These are phyloP conservation scores for Coemansia sp. DNA, from an alignment of 192 early-diverging fungal species.

Conservation along the genomic window DNA sequence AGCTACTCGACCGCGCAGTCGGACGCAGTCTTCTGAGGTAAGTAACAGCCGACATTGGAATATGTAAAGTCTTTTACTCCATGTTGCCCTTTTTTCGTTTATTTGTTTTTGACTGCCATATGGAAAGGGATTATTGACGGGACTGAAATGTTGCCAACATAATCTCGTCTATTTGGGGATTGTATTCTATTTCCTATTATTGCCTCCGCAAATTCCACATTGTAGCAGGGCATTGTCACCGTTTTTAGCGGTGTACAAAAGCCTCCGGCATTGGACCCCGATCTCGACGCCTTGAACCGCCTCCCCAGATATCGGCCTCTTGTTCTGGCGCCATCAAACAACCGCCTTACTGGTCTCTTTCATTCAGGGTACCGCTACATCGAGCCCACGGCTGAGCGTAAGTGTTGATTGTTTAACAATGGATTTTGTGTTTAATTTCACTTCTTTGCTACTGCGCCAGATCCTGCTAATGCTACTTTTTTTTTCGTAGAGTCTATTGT, in stretches of 20 bases:
- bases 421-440: conserved; percentile 2
- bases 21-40: conserved; percentile 55
- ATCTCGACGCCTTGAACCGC: conserved; percentile 48
- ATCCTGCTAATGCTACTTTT: background rate
- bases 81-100: background rate
- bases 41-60: background rate
- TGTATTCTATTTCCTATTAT: background rate
- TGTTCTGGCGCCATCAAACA: conserved; percentile 46
- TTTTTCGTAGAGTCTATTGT: background rate
- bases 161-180: background rate
- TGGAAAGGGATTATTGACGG: background rate
- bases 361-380: conserved; percentile 46
- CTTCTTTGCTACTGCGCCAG: conserved; percentile 1
- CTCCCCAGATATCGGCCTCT: conserved; percentile 45
- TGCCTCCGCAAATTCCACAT: background rate
- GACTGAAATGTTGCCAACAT: background rate
- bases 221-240: conserved; percentile 53
- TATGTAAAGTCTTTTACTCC: background rate
- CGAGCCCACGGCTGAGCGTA: conserved; percentile 56
- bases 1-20: conserved; percentile 41
- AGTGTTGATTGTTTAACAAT: conserved; percentile 17
- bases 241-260: conserved; percentile 45
- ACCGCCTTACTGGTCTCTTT: conserved; percentile 48
- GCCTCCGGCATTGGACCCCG: conserved; percentile 49
- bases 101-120: background rate